Evolutionary conservation across 257 asterid genomes (phyloP).

Genomic region (Fraxinus excelsior): DNA sequence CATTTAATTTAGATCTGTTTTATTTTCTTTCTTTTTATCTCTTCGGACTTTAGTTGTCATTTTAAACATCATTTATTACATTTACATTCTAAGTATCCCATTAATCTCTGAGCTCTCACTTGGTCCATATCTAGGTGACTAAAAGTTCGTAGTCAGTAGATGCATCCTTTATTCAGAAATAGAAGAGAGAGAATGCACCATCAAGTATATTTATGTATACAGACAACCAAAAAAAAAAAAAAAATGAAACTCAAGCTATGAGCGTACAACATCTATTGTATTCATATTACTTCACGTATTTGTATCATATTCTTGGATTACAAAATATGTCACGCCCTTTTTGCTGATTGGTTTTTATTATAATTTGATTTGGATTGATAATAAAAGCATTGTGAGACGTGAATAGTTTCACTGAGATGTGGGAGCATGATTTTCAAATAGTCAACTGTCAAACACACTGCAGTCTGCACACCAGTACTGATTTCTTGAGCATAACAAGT

Average conservation of each 20-base stretch:
- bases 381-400: background rate
- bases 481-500: background rate
- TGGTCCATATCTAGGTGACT: background rate
- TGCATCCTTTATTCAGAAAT: background rate
- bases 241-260: background rate
- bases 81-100: background rate
- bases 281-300: background rate
- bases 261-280: background rate
- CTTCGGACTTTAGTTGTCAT: background rate
- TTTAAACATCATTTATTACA: background rate
- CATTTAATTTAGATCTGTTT: background rate
- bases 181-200: background rate
- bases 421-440: background rate
- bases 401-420: background rate
- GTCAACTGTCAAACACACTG: background rate
- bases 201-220: background rate
- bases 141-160: background rate
- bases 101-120: background rate
- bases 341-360: background rate
- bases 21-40: background rate
- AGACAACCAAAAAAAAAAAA: background rate
- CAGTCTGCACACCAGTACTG: background rate
- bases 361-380: background rate
- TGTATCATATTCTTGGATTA: background rate
- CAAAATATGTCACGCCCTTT: background rate